Percentiles rank a stretch among this genome's conserved stretches.
Evolutionary conservation across 805 yeast genomes (phyloP).

Genomic region (Barnettozyma wickerhamii): DNA sequence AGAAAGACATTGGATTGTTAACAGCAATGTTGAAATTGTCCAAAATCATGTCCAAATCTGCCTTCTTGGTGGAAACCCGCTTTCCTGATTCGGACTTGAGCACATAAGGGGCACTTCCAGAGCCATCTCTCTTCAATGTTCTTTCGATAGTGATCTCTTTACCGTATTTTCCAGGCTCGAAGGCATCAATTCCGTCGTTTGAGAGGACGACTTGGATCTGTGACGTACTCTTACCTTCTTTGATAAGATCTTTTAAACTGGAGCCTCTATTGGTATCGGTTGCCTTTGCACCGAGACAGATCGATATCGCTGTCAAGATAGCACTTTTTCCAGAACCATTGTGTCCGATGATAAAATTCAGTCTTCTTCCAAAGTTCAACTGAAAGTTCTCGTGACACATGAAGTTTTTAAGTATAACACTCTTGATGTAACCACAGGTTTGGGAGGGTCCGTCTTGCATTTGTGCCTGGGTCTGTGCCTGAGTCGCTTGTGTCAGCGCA

Average conservation of each 20-base stretch:
- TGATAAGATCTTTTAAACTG: conserved; percentile 63
- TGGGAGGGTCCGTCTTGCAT: background rate
- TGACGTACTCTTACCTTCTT: conserved; percentile 71
- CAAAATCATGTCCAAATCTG: conserved; percentile 63
- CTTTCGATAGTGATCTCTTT: conserved; percentile 66
- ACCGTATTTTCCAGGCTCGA: conserved; percentile 63
- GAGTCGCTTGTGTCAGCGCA: conserved; percentile 16
- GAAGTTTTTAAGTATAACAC: conserved; percentile 63
- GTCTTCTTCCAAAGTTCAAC: conserved; percentile 67
- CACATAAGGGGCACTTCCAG: conserved; percentile 45
- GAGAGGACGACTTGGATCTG: conserved; percentile 59
- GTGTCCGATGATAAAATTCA: conserved; percentile 84
- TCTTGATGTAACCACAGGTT: conserved; percentile 61
- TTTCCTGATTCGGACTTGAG: conserved; percentile 50
- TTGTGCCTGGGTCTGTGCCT: background rate
- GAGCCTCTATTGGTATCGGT: conserved; percentile 82
- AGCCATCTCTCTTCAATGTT: conserved; percentile 44
- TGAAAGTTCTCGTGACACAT: conserved; percentile 88
- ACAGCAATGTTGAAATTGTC: conserved; percentile 72
- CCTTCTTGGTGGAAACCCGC: conserved; percentile 54
- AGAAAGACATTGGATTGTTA: conserved; percentile 86
- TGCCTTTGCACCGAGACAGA: conserved; percentile 88
- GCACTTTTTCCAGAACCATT: conserved; percentile 94
- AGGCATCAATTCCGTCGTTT: conserved; percentile 66
- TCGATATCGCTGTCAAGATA: conserved; percentile 77